Evolutionary conservation across 495 filamentous ascomycete genomes (phyloP).

Genomic region (Pyrenopolyporus hunteri): DNA sequence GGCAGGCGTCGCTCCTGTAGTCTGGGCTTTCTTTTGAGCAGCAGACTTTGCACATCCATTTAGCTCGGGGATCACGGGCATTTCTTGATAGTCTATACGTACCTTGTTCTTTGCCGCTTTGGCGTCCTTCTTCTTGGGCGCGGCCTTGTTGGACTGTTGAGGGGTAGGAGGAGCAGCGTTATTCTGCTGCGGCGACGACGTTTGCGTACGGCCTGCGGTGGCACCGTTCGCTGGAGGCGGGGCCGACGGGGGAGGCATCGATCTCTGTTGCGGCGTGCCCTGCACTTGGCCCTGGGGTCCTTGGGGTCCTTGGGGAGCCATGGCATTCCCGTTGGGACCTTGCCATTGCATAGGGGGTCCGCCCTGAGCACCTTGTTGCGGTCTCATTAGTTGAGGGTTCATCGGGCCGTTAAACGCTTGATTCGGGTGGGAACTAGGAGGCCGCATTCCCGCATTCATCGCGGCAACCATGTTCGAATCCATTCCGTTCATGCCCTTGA

Average conservation of each 20-base stretch:
- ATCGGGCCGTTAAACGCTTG: conserved; percentile 68
- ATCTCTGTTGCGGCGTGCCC: conserved; percentile 76
- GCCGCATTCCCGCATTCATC: conserved; percentile 79
- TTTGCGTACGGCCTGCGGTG: conserved; percentile 63
- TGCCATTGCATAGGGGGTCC: conserved; percentile 59
- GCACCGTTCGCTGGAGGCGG: conserved; percentile 64
- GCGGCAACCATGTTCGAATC: conserved; percentile 60
- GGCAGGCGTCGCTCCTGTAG: conserved; percentile 73
- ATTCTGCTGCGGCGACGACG: conserved; percentile 78
- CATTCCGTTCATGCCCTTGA: conserved; percentile 57
- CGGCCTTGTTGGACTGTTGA: conserved; percentile 74
- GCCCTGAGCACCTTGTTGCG: conserved; percentile 46
- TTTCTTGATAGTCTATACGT: conserved; percentile 45
- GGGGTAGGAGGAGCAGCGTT: conserved; percentile 87
- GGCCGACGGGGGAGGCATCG: conserved; percentile 90
- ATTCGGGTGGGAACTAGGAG: conserved; percentile 82
- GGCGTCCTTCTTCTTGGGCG: conserved; percentile 83
- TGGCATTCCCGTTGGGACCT: conserved; percentile 67
- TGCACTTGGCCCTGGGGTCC: conserved; percentile 65
- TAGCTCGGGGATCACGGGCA: conserved; percentile 32
- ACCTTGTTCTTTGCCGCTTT: conserved; percentile 79
- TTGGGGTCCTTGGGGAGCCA: conserved; percentile 64
- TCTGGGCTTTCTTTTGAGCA: conserved; percentile 72
- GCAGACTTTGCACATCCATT: conserved; percentile 53
- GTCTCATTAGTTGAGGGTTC: conserved; percentile 58